Conservation (phyloP, 2,329 filamentous ascomycete genomes). For the Pseudogymnoascus sp. region DNA sequence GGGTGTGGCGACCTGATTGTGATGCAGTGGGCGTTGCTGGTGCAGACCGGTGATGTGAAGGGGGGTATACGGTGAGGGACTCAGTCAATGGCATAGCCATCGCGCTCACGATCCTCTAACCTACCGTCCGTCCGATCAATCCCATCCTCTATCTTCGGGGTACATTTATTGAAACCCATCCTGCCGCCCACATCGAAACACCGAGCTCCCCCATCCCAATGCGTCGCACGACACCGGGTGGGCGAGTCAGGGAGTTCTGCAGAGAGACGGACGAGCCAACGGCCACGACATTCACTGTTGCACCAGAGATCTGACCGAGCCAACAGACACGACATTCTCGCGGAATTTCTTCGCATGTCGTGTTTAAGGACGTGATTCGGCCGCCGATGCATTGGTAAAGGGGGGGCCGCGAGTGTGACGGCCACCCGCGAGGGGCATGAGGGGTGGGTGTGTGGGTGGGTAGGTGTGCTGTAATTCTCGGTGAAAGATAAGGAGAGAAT, state of each 20-base stretch:
- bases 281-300: neutral
- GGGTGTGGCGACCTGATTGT: neutral
- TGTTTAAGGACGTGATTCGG: slow-evolving; percentile 4
- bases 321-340: neutral
- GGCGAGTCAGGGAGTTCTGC: neutral
- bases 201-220: neutral
- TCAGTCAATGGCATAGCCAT: neutral
- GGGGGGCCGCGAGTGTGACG: neutral
- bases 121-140: neutral
- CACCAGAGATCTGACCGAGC: neutral
- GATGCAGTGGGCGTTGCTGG: neutral
- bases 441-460: neutral
- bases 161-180: neutral
- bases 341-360: neutral
- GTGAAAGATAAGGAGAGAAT: neutral
- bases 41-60: neutral
- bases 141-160: neutral
- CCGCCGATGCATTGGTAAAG: neutral
- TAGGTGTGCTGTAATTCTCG: neutral
- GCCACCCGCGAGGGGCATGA: neutral
- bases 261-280: neutral
- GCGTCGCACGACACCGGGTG: neutral
- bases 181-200: neutral
- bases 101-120: neutral
- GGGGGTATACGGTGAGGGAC: neutral